Conservation (phyloP, 1,139 yeast genomes). For the Blastobotrys capitulatus region DNA sequence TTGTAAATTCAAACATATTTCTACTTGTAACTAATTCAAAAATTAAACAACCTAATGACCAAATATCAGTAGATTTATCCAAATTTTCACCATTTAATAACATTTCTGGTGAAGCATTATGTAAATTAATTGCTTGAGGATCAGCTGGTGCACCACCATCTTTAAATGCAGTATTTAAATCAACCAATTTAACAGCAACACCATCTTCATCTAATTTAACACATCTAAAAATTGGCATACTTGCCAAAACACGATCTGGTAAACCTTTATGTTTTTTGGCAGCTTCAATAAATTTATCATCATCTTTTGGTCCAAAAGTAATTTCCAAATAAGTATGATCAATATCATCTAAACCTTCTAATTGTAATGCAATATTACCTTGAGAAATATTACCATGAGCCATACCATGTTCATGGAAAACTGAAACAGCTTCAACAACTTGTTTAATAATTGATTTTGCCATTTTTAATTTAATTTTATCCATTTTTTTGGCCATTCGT, state of each 20-base stretch:
- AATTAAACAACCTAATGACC: constrained; percentile 14
- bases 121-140: constrained; percentile 5
- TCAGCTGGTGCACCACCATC: constrained; percentile 10
- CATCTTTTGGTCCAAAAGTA: constrained; percentile 9
- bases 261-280: constrained; percentile 16
- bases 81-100: constrained; percentile 9
- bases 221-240: constrained; percentile 12
- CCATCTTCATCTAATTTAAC: constrained; percentile 10
- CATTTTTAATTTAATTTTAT: constrained; percentile 11
- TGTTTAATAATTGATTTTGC: constrained; percentile 13
- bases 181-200: constrained; percentile 10
- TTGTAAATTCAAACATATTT: constrained; percentile 14
- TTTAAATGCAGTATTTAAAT: constrained; percentile 12
- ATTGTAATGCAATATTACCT: constrained; percentile 11
- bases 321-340: constrained; percentile 13
- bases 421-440: constrained; percentile 9
- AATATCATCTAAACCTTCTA: constrained; percentile 12
- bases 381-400: constrained; percentile 14
- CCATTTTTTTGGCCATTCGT: constrained; percentile 14
- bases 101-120: constrained; percentile 13
- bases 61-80: constrained; percentile 11
- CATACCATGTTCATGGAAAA: constrained; percentile 11
- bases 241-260: constrained; percentile 12
- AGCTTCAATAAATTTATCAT: constrained; percentile 13
- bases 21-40: constrained; percentile 14